Evolutionary conservation across 805 yeast genomes (phyloP).

Genomic region (Kluyveromyces lactis): DNA sequence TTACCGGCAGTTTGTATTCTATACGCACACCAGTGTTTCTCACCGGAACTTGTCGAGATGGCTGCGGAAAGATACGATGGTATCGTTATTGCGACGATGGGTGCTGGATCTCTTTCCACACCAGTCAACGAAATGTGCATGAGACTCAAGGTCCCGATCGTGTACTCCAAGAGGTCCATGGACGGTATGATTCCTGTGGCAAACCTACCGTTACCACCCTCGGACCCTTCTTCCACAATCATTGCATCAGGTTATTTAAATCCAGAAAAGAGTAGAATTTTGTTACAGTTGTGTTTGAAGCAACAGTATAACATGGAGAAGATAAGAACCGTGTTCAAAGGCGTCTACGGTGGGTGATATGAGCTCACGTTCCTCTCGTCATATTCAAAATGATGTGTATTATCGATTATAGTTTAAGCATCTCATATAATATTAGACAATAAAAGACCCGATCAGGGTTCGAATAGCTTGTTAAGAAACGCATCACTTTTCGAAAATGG

Average conservation of each 20-base stretch:
- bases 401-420: too few species aligned
- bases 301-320: constrained; percentile 32
- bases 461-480: too few species aligned
- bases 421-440: too few species aligned
- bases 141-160: constrained; percentile 41
- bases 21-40: constrained; percentile 55
- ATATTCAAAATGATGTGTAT: too few species aligned
- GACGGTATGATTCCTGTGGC: constrained; percentile 64
- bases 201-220: constrained; percentile 32
- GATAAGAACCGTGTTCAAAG: constrained; percentile 39
- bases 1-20: constrained; percentile 41
- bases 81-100: constrained; percentile 59
- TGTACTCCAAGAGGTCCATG: constrained; percentile 59
- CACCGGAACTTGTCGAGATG: constrained; percentile 38
- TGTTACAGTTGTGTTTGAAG: constrained; percentile 47
- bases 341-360: constrained; percentile 44
- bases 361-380: too few species aligned
- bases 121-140: constrained; percentile 38
- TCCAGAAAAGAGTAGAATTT: constrained; percentile 55
- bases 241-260: constrained; percentile 59
- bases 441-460: too few species aligned
- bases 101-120: constrained; percentile 58
- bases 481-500: too few species aligned
- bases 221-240: constrained; percentile 32
- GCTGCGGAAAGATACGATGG: constrained; percentile 44